phyloP scores from a whole-genome alignment of 371 early-diverging fungal species.

The Rhizopus sp. region DNA sequence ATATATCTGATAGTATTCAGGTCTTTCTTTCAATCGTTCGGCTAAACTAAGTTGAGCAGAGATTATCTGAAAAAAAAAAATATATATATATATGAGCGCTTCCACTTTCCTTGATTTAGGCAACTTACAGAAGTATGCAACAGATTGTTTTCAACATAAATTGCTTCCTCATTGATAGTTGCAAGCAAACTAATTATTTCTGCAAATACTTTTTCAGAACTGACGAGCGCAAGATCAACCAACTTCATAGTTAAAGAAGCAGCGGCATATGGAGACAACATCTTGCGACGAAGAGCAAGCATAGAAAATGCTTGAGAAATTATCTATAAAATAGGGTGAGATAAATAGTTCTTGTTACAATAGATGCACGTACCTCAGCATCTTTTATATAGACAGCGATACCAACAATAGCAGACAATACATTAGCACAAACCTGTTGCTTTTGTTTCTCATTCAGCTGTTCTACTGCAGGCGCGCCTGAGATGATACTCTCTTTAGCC shows the following conservation, averaged over 20 bases:
- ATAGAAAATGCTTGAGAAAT: constrained; percentile 66
- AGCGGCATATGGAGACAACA: constrained; percentile 48
- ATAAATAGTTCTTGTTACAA: background rate
- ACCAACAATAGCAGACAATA: constrained; percentile 63
- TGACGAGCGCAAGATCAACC: constrained; percentile 65
- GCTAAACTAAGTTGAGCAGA: constrained; percentile 53
- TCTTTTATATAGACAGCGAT: constrained; percentile 63
- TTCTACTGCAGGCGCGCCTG: constrained; percentile 35
- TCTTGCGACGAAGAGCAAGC: constrained; percentile 58
- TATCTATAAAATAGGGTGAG: constrained; percentile 34
- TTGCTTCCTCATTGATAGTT: constrained; percentile 48
- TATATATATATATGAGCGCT: too few relatives aligned
- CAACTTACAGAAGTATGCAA: constrained; percentile 46
- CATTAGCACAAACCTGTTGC: constrained; percentile 59
- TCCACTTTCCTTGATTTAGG: constrained; percentile 4
- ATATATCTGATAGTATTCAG: constrained; percentile 61
- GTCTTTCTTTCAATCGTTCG: constrained; percentile 47
- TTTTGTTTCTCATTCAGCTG: constrained; percentile 47
- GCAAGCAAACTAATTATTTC: constrained; percentile 59
- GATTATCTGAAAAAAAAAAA: constrained; percentile 29
- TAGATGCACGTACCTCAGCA: constrained; percentile 44
- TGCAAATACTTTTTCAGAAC: constrained; percentile 47
- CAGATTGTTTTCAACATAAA: constrained; percentile 51
- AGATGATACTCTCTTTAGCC: constrained; percentile 26
- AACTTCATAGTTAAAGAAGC: constrained; percentile 56